Evolutionary conservation across 495 filamentous ascomycete genomes (phyloP), one percentile per base, ranked within the genome.

Genomic region (Elasticomyces elasticus): DNA sequence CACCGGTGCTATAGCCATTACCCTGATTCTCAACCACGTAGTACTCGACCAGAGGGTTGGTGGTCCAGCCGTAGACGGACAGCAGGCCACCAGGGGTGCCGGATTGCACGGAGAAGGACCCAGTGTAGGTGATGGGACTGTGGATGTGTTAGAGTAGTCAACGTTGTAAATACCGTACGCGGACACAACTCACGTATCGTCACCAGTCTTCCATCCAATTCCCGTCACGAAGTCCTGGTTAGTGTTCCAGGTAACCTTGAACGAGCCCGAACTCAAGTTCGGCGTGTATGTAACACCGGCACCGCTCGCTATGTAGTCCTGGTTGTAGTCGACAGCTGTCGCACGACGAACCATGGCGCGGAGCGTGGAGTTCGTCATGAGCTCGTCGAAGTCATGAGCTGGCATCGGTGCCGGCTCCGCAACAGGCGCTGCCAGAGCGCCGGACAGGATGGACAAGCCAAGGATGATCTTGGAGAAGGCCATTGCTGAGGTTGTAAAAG

Each of bases 11-110:
- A 9, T 10, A 20, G 41, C n/a, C n/a, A n/a, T n/a, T 69, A 33
- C 78, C 78, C 65, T 71, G 80, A 60, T 71, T 69, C 62, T 84
- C 81, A 49, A 83, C 64, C 48, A 84, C 74, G 68, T 83, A 83
- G 69, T 82, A 83, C 55, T 85, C 81, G 52, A 83, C 72, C 3
- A 83, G 70, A 0, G 81, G 81, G 64, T 73, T 72, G 12, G 66
- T 72, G 22, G 78, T 81, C 81, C 79, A 83, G 44, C 79, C 79
- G 62, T 83, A 82, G 58, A 84, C 66, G 43, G 78, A 62, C 25
- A 84, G 73, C n/a, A n/a, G n/a, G n/a, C n/a, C n/a, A n/a, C n/a
- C n/a, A n/a, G n/a, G n/a, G n/a, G n/a, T n/a, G n/a, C n/a, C n/a
- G n/a, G n/a, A n/a, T n/a, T n/a, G n/a, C n/a, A n/a, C n/a, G n/a